Evolutionary conservation across 768 basidiomycete genomes (phyloP), one percentile per base, ranked within the genome.

Genomic region (Boletus vermiculosoides): DNA sequence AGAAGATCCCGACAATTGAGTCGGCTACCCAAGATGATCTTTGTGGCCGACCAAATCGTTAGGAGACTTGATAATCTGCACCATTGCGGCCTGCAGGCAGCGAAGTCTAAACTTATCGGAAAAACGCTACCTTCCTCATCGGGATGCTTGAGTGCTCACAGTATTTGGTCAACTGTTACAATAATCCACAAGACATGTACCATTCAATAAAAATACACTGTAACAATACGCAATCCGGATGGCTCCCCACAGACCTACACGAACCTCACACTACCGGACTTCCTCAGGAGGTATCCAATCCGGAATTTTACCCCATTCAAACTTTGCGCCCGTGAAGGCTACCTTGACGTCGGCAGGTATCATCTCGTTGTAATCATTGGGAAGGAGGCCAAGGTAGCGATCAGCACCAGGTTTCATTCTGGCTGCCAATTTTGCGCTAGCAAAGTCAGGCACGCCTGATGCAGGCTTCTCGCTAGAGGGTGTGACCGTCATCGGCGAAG

Each of bases 241-340:
- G 31, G 25, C 12, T 23, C 36, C 53, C 34, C 10, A 3, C 37
- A 50, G 16, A 51, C n/a, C 31, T 28, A 5, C 33, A 15, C 15
- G 25, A 40, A 16, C 20, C 23, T 40, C 20, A 7, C 22, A 36
- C 73, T 75, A 85, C 55, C 85, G 74, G 56, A 85, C 65, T 64
- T 84, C 81, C 52, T 81, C 62, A 10, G 88, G 90, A 39, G 89
- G 90, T 54, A 86, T 75, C 83, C 84, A 90, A 56, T 88, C 87
- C 1, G 89, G 89, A 46, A 92, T 77, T 57, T 80, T 79, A 67
- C 85, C 83, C 78, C 82, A 87, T 64, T 83, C 83, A 63, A 91
- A 92, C 70, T 72, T 82, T 52, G 75, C 72, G 20, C 71, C 71
- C 59, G 74, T 65, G 63, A 90, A 90, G 40, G 84, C 84, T 7